Evolutionary conservation across 129 eudicot species (phyloP).

Genomic region (Lonicera japonica): DNA sequence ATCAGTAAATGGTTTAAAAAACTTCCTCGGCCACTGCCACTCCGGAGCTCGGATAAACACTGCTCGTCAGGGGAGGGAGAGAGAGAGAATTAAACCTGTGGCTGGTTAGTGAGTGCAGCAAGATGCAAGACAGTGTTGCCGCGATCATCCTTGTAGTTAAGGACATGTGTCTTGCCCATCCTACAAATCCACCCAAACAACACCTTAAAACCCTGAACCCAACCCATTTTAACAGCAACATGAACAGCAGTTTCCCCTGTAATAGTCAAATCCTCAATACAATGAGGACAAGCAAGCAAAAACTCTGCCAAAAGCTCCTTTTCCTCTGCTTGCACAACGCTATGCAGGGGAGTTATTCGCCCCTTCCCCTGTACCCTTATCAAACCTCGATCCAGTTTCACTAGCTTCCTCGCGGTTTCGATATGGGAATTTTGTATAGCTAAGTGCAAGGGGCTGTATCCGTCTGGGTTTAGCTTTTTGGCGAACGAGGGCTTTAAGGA

Average conservation of each 20-base stretch:
- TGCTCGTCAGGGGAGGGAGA: background rate
- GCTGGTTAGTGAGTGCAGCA: constrained; percentile 11
- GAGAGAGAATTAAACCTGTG: too few species aligned
- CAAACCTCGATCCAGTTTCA: constrained; percentile 5
- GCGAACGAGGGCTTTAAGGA: constrained; percentile 15
- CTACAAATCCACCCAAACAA: constrained; percentile 17
- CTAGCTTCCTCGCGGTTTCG: constrained; percentile 5
- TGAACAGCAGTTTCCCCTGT: constrained; percentile 15
- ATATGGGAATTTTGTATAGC: background rate
- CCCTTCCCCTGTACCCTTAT: constrained; percentile 14
- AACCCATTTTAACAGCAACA: constrained; percentile 9
- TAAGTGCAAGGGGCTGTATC: constrained; percentile 17
- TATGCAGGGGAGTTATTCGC: constrained; percentile 15
- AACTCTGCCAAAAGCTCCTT: constrained; percentile 6
- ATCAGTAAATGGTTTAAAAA: background rate
- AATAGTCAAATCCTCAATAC: constrained; percentile 10
- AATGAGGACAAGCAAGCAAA: constrained; percentile 5
- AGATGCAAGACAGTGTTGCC: constrained; percentile 22
- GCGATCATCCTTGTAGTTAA: background rate
- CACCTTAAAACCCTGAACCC: background rate
- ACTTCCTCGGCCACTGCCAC: background rate
- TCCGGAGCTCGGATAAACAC: background rate
- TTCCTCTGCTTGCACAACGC: constrained; percentile 1
- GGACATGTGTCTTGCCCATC: background rate
- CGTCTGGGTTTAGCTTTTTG: constrained; percentile 13